phyloP scores from a whole-genome alignment of 345 rosid genomes.

The Boechera stricta region DNA sequence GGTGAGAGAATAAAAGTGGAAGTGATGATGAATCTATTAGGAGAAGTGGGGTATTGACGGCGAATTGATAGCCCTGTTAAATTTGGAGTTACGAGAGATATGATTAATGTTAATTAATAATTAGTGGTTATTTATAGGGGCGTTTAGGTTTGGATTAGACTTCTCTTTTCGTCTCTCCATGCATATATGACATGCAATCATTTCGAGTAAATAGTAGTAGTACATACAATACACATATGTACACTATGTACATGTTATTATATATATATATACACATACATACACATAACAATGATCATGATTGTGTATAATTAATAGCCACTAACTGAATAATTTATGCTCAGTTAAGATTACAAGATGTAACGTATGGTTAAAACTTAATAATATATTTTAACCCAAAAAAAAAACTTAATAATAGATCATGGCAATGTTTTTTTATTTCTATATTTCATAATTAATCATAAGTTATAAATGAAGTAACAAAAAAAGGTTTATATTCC shows the following conservation, averaged over 20 bases:
- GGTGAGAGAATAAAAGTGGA: conserved; percentile 28
- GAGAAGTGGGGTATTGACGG: conserved; percentile 45
- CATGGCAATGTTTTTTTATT: conserved; percentile 19
- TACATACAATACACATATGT: not conserved
- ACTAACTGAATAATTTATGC: conserved; percentile 15
- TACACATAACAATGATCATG: conserved; percentile 23
- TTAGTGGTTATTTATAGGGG: conserved; percentile 39
- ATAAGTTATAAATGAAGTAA: conserved; percentile 30
- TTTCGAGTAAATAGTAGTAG: conserved; percentile 4
- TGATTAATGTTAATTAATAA: conserved; percentile 46
- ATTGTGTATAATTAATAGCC: conserved; percentile 24
- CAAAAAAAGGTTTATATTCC: conserved; percentile 3
- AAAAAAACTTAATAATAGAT: conserved; percentile 21
- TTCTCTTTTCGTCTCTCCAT: conserved; percentile 38
- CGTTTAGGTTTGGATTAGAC: conserved; percentile 48
- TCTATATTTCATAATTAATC: not conserved
- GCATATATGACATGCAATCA: conserved; percentile 36
- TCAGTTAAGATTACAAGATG: conserved; percentile 2
- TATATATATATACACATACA: not conserved
- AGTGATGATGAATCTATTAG: conserved; percentile 38
- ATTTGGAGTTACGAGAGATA: conserved; percentile 46
- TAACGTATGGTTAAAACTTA: conserved; percentile 35
- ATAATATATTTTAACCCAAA: conserved; percentile 1
- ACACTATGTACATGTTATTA: not conserved
- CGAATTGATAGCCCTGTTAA: conserved; percentile 37